A percentile compares a stretch with the other conserved stretches of the same genome.
Evolutionary conservation across 2,329 filamentous ascomycete genomes (phyloP).

Genomic region (Fusarium graminum): DNA sequence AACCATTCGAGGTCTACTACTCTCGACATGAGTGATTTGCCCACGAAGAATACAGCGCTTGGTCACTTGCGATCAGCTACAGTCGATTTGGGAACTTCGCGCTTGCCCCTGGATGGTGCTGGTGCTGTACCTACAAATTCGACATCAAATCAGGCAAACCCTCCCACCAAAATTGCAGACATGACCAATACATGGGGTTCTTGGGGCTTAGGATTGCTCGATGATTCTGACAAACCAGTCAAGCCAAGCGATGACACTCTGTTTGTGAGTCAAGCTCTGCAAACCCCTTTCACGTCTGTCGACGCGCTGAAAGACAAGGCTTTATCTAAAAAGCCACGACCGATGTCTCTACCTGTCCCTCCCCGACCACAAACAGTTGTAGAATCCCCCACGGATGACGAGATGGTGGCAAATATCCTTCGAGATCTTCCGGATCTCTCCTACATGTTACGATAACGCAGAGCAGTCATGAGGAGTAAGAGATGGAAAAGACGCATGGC

Average conservation of each 20-base stretch:
- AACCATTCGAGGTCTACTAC: constrained; percentile 42
- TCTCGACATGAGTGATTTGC: constrained; percentile 25
- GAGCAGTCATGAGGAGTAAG: constrained; percentile 27
- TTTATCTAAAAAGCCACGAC: constrained; percentile 8
- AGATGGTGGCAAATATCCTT: constrained; percentile 54
- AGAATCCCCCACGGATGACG: constrained; percentile 48
- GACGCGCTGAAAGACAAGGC: constrained; percentile 6
- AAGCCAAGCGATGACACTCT: constrained; percentile 18
- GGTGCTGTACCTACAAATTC: constrained; percentile 21
- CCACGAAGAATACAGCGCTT: constrained; percentile 19
- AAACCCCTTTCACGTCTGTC: constrained; percentile 17
- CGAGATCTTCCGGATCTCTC: constrained; percentile 59
- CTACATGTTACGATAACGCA: constrained; percentile 59
- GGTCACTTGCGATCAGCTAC: constrained; percentile 36
- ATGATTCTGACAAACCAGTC: constrained; percentile 24
- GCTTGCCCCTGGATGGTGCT: constrained; percentile 29
- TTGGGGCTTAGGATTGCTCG: constrained; percentile 38
- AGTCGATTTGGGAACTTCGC: constrained; percentile 29
- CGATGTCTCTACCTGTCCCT: constrained; percentile 14
- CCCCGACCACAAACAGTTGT: constrained; percentile 15
- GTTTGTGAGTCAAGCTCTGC: constrained; percentile 11
- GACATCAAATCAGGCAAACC: constrained; percentile 21
- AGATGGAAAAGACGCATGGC: constrained; percentile 3
- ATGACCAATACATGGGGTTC: constrained; percentile 40
- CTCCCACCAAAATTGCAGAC: constrained; percentile 19